A percentile compares a stretch with the other conserved stretches of the same genome.
Evolutionary conservation across 257 asterid genomes (phyloP).

Genomic region (Salvia splendens): DNA sequence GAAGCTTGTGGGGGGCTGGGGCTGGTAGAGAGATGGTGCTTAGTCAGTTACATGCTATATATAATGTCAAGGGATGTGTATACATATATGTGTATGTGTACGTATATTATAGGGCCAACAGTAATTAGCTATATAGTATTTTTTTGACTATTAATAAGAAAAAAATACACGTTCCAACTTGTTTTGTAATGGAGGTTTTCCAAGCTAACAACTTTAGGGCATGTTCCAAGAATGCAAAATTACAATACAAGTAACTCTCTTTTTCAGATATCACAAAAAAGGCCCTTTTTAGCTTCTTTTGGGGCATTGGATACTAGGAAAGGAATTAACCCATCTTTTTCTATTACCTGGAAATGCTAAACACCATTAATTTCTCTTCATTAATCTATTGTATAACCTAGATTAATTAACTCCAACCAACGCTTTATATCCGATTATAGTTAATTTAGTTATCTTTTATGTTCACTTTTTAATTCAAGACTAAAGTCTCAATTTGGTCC

Average conservation of each 20-base stretch:
- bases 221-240: conserved; percentile 41
- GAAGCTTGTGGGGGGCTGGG: conserved; percentile 56
- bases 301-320: conserved; percentile 44
- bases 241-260: conserved; percentile 50
- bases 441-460: background rate
- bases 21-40: conserved; percentile 60
- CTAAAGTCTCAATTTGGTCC: too few species aligned
- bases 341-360: conserved; percentile 31
- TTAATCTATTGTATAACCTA: too few species aligned
- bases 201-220: conserved; percentile 42
- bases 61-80: background rate
- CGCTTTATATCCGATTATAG: background rate
- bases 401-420: too few species aligned
- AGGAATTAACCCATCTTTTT: conserved; percentile 21
- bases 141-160: conserved; percentile 43
- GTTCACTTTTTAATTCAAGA: too few species aligned
- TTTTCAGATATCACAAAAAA: conserved; percentile 62
- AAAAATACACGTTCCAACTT: conserved; percentile 32
- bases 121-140: background rate
- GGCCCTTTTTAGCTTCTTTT: conserved; percentile 65
- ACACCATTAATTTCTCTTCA: background rate
- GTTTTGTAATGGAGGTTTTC: conserved; percentile 34
- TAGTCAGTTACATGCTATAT: conserved; percentile 54
- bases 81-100: conserved; percentile 8
- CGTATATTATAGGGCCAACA: conserved; percentile 24